Conservation (phyloP, 306 rosid genomes). For the Acacia melanoxylon region DNA sequence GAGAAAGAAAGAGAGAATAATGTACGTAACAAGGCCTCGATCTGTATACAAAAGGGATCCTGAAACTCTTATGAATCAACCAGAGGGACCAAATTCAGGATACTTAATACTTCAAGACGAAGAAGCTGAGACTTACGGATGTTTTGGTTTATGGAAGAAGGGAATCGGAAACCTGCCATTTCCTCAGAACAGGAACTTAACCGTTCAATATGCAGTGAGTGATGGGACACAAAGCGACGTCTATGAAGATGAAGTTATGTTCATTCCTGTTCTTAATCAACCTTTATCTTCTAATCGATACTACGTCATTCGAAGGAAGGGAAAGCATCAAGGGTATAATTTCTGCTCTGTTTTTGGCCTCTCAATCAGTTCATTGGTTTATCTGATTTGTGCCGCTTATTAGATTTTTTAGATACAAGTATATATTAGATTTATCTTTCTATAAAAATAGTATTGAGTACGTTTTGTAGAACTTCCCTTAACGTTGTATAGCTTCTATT, state of each 20-base stretch:
- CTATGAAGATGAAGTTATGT: slow-evolving; percentile 30
- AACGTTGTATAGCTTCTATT: no score
- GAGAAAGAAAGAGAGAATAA: neutral
- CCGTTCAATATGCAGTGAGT: neutral
- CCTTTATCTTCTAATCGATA: slow-evolving; percentile 57
- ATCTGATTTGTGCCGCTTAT: neutral
- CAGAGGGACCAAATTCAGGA: neutral
- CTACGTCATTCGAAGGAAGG: slow-evolving; percentile 47
- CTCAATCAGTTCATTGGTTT: neutral
- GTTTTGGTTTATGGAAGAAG: neutral
- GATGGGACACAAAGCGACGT: accelerated
- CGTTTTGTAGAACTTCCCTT: no score
- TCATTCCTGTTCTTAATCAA: slow-evolving; percentile 62
- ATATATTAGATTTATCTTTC: no score
- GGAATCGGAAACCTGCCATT: neutral
- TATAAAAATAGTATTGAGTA: no score
- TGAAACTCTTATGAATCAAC: neutral
- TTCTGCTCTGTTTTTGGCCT: neutral
- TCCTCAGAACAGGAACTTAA: neutral
- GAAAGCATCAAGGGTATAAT: slow-evolving; percentile 31
- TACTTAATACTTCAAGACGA: neutral
- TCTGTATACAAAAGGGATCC: neutral
- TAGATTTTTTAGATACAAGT: no score
- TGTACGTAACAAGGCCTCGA: neutral
- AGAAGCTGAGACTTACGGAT: neutral